A percentile compares a stretch with the other conserved stretches of the same genome.
Conservation (phyloP, 1,284 basidiomycete genomes). For the Microbotryomycetes sp. region DNA sequence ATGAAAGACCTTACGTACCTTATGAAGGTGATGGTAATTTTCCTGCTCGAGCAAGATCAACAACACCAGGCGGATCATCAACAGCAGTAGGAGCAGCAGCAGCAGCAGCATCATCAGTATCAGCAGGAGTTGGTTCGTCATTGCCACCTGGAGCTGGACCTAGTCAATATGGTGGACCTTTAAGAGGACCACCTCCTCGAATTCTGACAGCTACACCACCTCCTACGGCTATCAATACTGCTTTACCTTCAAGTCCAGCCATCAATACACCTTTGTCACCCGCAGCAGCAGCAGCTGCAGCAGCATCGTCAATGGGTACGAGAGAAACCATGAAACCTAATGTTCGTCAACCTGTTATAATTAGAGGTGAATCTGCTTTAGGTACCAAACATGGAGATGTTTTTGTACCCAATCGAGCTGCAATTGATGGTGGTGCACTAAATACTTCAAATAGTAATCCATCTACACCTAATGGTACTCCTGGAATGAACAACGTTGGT, state of each 20-base stretch:
- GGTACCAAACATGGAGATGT: conserved; percentile 30
- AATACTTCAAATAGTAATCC: background rate
- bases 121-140: background rate
- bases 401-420: conserved; percentile 3
- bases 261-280: background rate
- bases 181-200: background rate
- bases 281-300: background rate
- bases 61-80: background rate
- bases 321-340: too few species aligned
- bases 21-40: background rate
- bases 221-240: conserved; percentile 1
- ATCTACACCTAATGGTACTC: background rate
- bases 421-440: background rate
- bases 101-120: too few species aligned
- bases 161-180: background rate
- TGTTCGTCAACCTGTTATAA: conserved; percentile 21
- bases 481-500: background rate
- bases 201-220: background rate
- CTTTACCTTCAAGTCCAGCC: background rate
- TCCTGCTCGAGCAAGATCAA: background rate
- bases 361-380: conserved; percentile 15
- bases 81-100: background rate
- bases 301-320: background rate
- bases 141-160: background rate
- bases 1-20: background rate